Percentiles rank a stretch among this genome's conserved stretches.
These are phyloP conservation scores for Sphaerobolus stellatus DNA, from an alignment of 1,284 basidiomycete species.

Conservation along the genomic window DNA sequence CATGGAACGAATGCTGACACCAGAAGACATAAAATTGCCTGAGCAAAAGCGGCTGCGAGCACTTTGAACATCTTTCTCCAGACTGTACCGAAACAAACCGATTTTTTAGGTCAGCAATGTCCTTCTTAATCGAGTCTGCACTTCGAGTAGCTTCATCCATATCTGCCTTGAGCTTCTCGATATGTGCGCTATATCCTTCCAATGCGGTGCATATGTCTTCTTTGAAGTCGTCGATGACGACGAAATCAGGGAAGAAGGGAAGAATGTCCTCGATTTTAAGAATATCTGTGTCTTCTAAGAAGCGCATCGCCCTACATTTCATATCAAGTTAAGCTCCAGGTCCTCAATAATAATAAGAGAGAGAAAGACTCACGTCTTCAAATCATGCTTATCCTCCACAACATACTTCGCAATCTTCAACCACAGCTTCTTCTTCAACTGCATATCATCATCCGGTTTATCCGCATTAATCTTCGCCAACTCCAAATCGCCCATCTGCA, in stretches of 20 bases:
- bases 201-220: constrained; percentile 96
- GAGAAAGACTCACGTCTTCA: constrained; percentile 76
- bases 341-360: constrained; percentile 12
- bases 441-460: constrained; percentile 86
- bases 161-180: constrained; percentile 86
- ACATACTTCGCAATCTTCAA: constrained; percentile 97
- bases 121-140: constrained; percentile 91
- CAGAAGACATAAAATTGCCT: constrained; percentile 99
- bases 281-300: constrained; percentile 90
- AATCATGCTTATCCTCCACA: constrained; percentile 95
- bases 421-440: constrained; percentile 93
- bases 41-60: constrained; percentile 72
- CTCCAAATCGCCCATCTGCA: constrained; percentile 91
- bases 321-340: constrained; percentile 9
- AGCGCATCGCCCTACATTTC: constrained; percentile 91
- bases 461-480: constrained; percentile 93
- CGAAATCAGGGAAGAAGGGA: constrained; percentile 99
- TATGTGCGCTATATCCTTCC: constrained; percentile 91
- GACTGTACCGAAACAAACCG: constrained; percentile 94
- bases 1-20: constrained; percentile 95
- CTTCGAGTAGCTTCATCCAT: constrained; percentile 95
- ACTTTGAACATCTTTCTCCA: constrained; percentile 83
- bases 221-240: constrained; percentile 99
- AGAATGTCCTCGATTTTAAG: constrained; percentile 98
- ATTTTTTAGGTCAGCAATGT: constrained; percentile 82